phyloP scores from a whole-genome alignment of 306 rosid genomes.

The Glycine soja region DNA sequence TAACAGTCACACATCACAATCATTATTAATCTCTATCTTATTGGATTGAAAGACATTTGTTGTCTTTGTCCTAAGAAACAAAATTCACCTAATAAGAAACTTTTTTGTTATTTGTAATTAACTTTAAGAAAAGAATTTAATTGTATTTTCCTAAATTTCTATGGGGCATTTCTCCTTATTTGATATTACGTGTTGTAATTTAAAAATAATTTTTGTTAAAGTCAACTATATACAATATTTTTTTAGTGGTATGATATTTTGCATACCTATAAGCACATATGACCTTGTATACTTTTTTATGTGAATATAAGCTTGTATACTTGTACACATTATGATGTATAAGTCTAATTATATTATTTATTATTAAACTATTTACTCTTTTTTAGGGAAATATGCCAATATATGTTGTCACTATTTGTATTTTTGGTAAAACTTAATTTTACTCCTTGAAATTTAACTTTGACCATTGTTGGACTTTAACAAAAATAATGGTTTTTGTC shows the following conservation, averaged over 20 bases:
- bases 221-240: not conserved
- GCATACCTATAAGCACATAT: not conserved
- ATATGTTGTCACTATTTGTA: too few relatives aligned
- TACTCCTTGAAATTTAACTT: too few relatives aligned
- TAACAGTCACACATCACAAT: too few relatives aligned
- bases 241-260: not conserved
- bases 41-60: too few relatives aligned
- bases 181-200: not conserved
- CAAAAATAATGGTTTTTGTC: too few relatives aligned
- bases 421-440: too few relatives aligned
- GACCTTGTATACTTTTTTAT: not conserved
- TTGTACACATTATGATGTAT: not conserved
- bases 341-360: not conserved
- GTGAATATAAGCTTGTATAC: not conserved
- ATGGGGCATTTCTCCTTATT: not conserved
- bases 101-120: not conserved
- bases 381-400: too few relatives aligned
- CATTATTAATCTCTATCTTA: too few relatives aligned
- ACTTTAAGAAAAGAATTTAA: not conserved
- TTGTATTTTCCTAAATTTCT: not conserved
- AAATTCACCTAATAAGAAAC: not conserved
- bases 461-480: too few relatives aligned
- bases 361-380: not conserved
- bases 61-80: too few relatives aligned
- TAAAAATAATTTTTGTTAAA: not conserved